Evolutionary conservation across 73 alveolate species (phyloP).

Genomic region (Paramecium sexaurelia): DNA sequence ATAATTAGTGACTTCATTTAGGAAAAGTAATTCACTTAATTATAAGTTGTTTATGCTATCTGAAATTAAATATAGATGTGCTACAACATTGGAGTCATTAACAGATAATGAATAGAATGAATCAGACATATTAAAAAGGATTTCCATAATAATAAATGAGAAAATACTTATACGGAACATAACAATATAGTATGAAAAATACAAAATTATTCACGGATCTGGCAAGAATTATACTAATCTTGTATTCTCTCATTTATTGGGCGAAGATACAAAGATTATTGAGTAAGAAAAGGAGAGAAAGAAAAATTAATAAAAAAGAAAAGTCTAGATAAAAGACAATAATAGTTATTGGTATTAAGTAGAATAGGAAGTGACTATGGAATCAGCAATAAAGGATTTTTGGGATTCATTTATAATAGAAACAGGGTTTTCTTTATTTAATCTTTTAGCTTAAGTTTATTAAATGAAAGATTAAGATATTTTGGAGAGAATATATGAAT

Average conservation of each 20-base stretch:
- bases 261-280: neutral
- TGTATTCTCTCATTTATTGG: constrained; percentile 17
- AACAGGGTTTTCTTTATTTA: constrained; percentile 25
- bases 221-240: constrained; percentile 35
- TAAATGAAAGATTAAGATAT: neutral
- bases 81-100: constrained; percentile 48
- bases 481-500: constrained; percentile 47
- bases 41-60: neutral
- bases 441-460: constrained; percentile 9
- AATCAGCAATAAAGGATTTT: neutral
- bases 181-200: constrained; percentile 21
- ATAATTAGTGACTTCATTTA: neutral
- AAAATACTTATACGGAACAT: neutral
- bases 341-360: neutral
- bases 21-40: constrained; percentile 1
- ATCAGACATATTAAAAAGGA: neutral
- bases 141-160: constrained; percentile 13
- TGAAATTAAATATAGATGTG: constrained; percentile 45
- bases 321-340: neutral
- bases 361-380: neutral
- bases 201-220: constrained; percentile 2
- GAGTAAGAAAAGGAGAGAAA: neutral
- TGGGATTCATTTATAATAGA: constrained; percentile 33
- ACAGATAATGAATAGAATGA: constrained; percentile 25
- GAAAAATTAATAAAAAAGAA: neutral